phyloP scores from a whole-genome alignment of 495 filamentous ascomycete genomes.

The Aspergillus kassunensis region DNA sequence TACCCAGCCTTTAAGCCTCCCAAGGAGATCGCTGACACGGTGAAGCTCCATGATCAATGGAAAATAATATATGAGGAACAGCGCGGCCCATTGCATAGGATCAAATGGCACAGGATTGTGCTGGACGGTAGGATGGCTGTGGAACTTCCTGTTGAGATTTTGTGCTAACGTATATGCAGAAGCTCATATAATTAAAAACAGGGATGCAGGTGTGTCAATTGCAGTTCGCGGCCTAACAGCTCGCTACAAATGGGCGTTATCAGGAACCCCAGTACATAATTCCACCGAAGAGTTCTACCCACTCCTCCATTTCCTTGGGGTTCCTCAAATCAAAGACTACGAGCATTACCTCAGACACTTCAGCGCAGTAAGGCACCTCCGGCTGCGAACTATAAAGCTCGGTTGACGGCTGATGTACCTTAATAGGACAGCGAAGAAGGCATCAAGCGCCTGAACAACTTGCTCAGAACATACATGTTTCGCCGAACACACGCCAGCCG shows the following conservation, averaged over 20 bases:
- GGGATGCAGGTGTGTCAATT: slow-evolving; percentile 38
- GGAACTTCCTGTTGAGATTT: background rate
- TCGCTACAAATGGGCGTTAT: slow-evolving; percentile 55
- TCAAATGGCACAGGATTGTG: slow-evolving; percentile 52
- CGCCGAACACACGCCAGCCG: slow-evolving; percentile 48
- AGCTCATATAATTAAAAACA: slow-evolving; percentile 62
- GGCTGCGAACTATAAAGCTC: background rate
- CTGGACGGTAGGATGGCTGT: slow-evolving; percentile 46
- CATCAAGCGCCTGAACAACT: slow-evolving; percentile 32
- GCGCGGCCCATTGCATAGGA: slow-evolving; percentile 42
- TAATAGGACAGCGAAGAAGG: slow-evolving; percentile 16
- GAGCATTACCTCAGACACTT: slow-evolving; percentile 48
- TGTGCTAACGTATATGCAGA: slow-evolving; percentile 16
- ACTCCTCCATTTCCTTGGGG: slow-evolving; percentile 56
- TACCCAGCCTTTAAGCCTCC: slow-evolving; percentile 41
- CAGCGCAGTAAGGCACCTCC: slow-evolving; percentile 24
- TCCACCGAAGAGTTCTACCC: slow-evolving; percentile 51
- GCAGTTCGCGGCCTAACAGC: slow-evolving; percentile 52
- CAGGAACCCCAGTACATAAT: slow-evolving; percentile 53
- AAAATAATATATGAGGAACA: slow-evolving; percentile 26
- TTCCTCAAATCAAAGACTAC: slow-evolving; percentile 38
- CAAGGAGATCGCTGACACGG: slow-evolving; percentile 15
- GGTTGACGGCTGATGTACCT: background rate
- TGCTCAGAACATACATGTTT: slow-evolving; percentile 47
- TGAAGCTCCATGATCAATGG: slow-evolving; percentile 36